These are phyloP conservation scores for Acacia pycnantha DNA, from an alignment of 331 rosid genomes.

Conservation along the genomic window DNA sequence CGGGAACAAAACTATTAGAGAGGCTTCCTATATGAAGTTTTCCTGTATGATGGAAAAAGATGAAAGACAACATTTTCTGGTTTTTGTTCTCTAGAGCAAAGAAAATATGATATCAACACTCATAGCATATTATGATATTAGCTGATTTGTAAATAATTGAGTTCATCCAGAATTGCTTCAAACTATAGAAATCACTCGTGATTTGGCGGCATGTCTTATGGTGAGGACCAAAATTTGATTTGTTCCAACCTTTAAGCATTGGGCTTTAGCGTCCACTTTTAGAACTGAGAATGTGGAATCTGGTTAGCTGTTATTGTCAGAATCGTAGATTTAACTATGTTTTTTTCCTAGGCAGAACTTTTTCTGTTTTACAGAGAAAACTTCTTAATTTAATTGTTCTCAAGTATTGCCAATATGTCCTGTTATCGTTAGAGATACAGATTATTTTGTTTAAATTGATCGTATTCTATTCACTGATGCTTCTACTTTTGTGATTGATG, in stretches of 20 bases:
- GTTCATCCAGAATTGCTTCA: neutral
- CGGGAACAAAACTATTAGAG: neutral
- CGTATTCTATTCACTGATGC: constrained; percentile 23
- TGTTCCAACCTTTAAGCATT: neutral
- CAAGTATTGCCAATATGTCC: constrained; percentile 1
- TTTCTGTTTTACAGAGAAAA: neutral
- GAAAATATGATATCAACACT: neutral
- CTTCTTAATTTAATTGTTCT: neutral
- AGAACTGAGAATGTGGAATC: neutral
- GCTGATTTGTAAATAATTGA: neutral
- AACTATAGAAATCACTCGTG: neutral
- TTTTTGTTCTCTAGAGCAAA: neutral
- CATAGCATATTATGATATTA: neutral
- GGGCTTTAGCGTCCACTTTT: neutral
- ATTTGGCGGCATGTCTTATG: neutral
- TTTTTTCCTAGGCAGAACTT: neutral
- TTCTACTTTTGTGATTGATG: constrained; percentile 28
- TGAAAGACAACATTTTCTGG: neutral
- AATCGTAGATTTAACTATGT: neutral
- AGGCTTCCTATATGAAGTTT: neutral
- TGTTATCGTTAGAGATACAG: constrained; percentile 9
- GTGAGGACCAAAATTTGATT: neutral
- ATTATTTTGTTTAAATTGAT: constrained; percentile 17
- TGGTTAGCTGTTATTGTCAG: neutral
- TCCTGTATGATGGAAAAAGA: neutral